Conservation (phyloP, 306 rosid genomes). For the Macrotyloma uniflorum region DNA sequence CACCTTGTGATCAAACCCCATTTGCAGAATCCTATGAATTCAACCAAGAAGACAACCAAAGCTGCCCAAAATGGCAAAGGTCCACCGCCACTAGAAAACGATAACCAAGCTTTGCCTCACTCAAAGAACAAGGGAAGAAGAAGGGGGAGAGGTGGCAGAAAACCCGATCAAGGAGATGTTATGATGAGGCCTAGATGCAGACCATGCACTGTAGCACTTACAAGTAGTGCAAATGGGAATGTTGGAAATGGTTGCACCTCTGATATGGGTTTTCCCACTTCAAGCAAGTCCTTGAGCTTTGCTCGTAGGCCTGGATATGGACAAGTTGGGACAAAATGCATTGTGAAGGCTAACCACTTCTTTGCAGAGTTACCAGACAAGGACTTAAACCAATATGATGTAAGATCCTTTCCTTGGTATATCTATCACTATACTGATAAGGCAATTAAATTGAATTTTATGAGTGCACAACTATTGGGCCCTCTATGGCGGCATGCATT, state of each 20-base stretch:
- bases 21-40: slow-evolving; percentile 65
- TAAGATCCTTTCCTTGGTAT: slow-evolving; percentile 49
- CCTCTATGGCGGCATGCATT: slow-evolving; percentile 53
- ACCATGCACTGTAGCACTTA: slow-evolving; percentile 55
- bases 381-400: slow-evolving; percentile 96
- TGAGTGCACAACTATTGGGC: slow-evolving; percentile 40
- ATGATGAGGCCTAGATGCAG: slow-evolving; percentile 79
- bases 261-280: slow-evolving; percentile 69
- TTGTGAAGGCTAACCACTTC: slow-evolving; percentile 95
- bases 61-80: slow-evolving; percentile 75
- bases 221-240: slow-evolving; percentile 42
- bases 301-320: slow-evolving; percentile 90
- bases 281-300: slow-evolving; percentile 75
- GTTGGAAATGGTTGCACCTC: slow-evolving; percentile 49
- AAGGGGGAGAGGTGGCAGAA: slow-evolving; percentile 83
- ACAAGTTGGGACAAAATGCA: slow-evolving; percentile 83
- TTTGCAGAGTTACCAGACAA: slow-evolving; percentile 93
- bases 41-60: slow-evolving; percentile 63
- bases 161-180: slow-evolving; percentile 81
- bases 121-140: slow-evolving; percentile 78
- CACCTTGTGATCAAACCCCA: slow-evolving; percentile 89
- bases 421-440: slow-evolving; percentile 10
- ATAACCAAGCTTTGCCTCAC: slow-evolving; percentile 62
- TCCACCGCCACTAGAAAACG: slow-evolving; percentile 62
- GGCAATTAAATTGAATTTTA: slow-evolving; percentile 32